A percentile compares a stretch with the other conserved stretches of the same genome.
phyloP scores from a whole-genome alignment of 495 filamentous ascomycete species.

The Xylaria venustula region DNA sequence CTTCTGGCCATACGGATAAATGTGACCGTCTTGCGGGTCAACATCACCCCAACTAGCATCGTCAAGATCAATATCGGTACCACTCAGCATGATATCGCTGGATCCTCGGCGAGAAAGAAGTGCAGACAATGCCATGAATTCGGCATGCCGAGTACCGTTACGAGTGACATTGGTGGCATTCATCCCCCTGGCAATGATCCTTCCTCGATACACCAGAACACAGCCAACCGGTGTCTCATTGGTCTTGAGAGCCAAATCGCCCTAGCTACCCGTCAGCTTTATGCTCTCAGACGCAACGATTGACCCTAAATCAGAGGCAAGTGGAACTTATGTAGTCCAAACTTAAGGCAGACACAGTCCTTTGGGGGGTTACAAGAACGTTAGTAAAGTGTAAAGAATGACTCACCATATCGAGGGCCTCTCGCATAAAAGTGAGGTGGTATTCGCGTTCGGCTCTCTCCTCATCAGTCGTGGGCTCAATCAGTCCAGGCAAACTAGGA shows the following conservation, averaged over 20 bases:
- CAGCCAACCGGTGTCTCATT: conserved; percentile 97
- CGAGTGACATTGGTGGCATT: conserved; percentile 90
- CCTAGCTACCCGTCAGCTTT: conserved; percentile 46
- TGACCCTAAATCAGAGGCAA: too few species aligned
- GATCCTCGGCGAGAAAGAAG: conserved; percentile 35
- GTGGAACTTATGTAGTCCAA: too few species aligned
- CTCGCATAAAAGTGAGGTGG: conserved; percentile 65
- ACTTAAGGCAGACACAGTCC: too few species aligned
- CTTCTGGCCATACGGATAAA: conserved; percentile 52
- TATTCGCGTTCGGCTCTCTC: conserved; percentile 23
- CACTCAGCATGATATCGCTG: not conserved
- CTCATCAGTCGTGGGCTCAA: conserved; percentile 29
- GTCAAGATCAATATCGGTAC: conserved; percentile 18
- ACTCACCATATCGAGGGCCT: conserved; percentile 67
- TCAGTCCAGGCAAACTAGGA: conserved; percentile 22
- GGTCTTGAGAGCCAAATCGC: conserved; percentile 70
- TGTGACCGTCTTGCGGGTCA: conserved; percentile 42
- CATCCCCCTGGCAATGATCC: conserved; percentile 83
- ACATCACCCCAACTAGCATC: conserved; percentile 42
- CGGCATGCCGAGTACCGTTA: conserved; percentile 89
- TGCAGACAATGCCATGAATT: conserved; percentile 80
- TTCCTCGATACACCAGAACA: conserved; percentile 74
- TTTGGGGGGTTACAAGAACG: too few species aligned
- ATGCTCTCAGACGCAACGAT: not conserved
- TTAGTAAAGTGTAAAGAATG: not conserved